Evolutionary conservation across 805 yeast genomes (phyloP), one percentile per base, ranked within the genome.

Genomic region (Wickerhamomyces alni): DNA sequence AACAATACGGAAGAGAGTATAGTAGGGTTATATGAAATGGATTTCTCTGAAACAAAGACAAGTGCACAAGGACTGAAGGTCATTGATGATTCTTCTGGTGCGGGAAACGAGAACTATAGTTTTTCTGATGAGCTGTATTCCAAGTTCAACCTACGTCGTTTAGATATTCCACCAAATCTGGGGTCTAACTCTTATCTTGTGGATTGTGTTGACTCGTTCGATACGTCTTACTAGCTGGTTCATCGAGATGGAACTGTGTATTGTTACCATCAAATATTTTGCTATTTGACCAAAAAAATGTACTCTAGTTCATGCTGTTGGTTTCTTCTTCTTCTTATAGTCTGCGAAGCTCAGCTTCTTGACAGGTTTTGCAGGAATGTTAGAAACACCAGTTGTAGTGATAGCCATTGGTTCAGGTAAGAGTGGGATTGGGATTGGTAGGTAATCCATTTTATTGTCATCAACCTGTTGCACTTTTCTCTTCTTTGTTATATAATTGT

Each of bases 291-390:
- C n/a, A n/a, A n/a, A n/a, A n/a, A n/a, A n/a, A n/a, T n/a, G n/a
- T n/a, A n/a, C n/a, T n/a, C n/a, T n/a, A 24, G 4, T n/a, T 21
- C 22, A 32, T 35, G 30, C 44, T 11, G 42, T 41, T 34, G 57
- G 51, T 19, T 59, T 57, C 52, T 61, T 63, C 52, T 75, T 75
- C 66, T 75, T 81, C 58, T 78, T 80, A 57, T 82, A 82, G 51
- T 82, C 91, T 1, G 88, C 88, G 56, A 82, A 76, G 35, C 86
- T 79, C 48, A 82, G 66, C 59, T 82, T 82, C 65, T 77, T 78
- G 21, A 70, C 73, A 11, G 54, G 55, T 21, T 46, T 45, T 8
- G 42, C 37, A 13, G 51, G 45, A 12, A 25, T 12, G 15, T 22
- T 41, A 5, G 31, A 18, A 8, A 33, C 13, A 18, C 25, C 29